These are phyloP conservation scores for Moricandia arvensis DNA, from an alignment of 345 rosid genomes.

Conservation along the genomic window DNA sequence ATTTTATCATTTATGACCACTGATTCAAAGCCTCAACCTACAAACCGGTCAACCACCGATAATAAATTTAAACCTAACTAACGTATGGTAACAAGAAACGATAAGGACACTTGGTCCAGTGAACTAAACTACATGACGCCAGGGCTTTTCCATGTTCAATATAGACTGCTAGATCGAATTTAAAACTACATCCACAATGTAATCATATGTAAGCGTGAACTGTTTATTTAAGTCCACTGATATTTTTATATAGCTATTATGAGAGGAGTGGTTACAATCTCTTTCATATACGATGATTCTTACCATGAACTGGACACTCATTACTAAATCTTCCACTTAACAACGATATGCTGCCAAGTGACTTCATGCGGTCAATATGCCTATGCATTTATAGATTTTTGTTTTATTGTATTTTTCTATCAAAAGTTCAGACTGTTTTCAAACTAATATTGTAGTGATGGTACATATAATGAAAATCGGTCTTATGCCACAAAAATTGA, in stretches of 20 bases:
- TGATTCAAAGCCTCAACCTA: slow-evolving; percentile 27
- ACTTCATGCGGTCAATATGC: slow-evolving; percentile 20
- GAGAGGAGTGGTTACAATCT: slow-evolving; percentile 1
- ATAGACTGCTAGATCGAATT: background rate
- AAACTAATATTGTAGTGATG: background rate
- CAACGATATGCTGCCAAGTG: slow-evolving; percentile 22
- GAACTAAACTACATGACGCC: slow-evolving; percentile 19
- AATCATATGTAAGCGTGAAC: background rate
- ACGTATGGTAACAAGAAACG: slow-evolving; percentile 20
- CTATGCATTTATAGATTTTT: background rate
- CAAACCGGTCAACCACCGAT: slow-evolving; percentile 35
- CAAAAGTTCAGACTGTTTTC: background rate
- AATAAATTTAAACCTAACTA: slow-evolving; percentile 32
- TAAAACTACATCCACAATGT: background rate
- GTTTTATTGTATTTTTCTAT: background rate
- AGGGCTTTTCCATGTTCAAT: slow-evolving; percentile 18
- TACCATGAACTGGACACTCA: too few relatives aligned
- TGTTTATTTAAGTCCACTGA: background rate
- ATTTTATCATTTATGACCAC: slow-evolving; percentile 32
- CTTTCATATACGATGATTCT: too few relatives aligned
- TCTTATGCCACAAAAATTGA: background rate
- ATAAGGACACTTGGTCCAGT: slow-evolving; percentile 14
- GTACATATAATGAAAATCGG: background rate
- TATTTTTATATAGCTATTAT: background rate
- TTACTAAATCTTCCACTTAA: background rate